phyloP scores from a whole-genome alignment of 305 asterid genomes.

The Rubia balearica region DNA sequence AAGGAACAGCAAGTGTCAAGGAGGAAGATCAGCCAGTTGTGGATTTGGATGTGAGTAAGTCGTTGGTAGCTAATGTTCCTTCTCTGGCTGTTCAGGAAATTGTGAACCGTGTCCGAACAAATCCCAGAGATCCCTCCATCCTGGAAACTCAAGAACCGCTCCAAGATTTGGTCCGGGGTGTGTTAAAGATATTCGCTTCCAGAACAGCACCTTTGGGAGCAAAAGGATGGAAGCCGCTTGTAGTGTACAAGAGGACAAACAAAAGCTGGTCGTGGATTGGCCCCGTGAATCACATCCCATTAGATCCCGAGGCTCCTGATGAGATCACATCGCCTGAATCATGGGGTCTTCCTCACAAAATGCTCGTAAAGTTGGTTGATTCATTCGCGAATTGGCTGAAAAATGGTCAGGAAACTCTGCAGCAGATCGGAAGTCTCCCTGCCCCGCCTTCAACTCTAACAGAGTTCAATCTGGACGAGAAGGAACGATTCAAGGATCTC shows the following conservation, averaged over 20 bases:
- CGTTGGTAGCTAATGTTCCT: conserved; percentile 44
- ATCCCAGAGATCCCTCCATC: conserved; percentile 89
- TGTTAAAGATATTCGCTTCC: conserved; percentile 76
- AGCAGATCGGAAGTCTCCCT: conserved; percentile 94
- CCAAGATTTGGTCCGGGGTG: conserved; percentile 93
- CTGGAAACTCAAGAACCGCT: conserved; percentile 98
- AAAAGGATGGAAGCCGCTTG: conserved; percentile 98
- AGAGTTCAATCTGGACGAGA: conserved; percentile 77
- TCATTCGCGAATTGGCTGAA: conserved; percentile 96
- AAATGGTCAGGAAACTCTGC: conserved; percentile 94
- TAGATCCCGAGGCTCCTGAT: conserved; percentile 57
- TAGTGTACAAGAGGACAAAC: conserved; percentile 59
- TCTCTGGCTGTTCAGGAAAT: conserved; percentile 75
- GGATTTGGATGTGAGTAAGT: conserved; percentile 31
- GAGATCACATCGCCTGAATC: conserved; percentile 88
- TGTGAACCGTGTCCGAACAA: conserved; percentile 72
- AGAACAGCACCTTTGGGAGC: conserved; percentile 96
- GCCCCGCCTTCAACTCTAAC: conserved; percentile 66
- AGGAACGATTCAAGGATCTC: conserved; percentile 92
- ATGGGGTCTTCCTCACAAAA: conserved; percentile 93
- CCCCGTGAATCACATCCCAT: conserved; percentile 41
- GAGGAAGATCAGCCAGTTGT: conserved; percentile 36
- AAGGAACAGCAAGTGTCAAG: conserved; percentile 37
- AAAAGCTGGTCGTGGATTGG: conserved; percentile 97
- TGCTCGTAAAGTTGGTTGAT: conserved; percentile 92